Percentiles rank a stretch among this genome's conserved stretches.
phyloP scores from a whole-genome alignment of 768 basidiomycete genomes.

The Podaxis sp. region DNA sequence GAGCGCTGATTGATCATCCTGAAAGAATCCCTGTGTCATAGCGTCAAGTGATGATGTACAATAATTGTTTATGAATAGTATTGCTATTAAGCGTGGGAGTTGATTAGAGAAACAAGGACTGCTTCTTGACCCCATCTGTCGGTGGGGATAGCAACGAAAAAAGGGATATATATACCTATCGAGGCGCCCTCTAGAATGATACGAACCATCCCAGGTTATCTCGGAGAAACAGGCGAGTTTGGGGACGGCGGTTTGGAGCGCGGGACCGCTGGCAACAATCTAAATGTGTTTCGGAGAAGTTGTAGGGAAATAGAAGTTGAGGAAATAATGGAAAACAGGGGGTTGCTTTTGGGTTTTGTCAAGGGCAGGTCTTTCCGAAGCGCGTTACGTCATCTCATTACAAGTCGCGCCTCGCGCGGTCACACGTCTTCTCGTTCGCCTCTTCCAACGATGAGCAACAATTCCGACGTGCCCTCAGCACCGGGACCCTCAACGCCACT shows the following conservation, averaged over 20 bases:
- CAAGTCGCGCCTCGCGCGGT: not conserved
- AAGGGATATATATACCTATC: not conserved
- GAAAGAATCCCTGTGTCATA: not conserved
- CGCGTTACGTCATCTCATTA: not conserved
- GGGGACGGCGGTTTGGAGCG: too few species aligned
- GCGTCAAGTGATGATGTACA: not conserved
- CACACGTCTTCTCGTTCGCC: not conserved
- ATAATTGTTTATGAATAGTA: not conserved
- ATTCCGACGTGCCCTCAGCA: constrained; percentile 50
- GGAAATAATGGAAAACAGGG: too few species aligned
- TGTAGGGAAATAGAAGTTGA: too few species aligned
- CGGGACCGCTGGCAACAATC: too few species aligned
- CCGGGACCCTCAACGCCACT: constrained; percentile 58
- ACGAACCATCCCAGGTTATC: too few species aligned
- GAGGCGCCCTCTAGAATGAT: too few species aligned
- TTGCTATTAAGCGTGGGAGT: not conserved
- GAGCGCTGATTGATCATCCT: too few species aligned
- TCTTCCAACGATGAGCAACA: constrained; percentile 6
- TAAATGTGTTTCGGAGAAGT: too few species aligned
- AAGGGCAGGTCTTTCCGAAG: not conserved
- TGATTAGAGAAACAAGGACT: not conserved
- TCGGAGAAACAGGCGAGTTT: too few species aligned
- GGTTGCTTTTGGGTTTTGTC: not conserved
- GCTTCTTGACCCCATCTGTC: not conserved
- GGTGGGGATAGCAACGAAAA: not conserved